Conservation (phyloP, 2,329 filamentous ascomycete genomes). For the Bimuria novae-zelandiae region DNA sequence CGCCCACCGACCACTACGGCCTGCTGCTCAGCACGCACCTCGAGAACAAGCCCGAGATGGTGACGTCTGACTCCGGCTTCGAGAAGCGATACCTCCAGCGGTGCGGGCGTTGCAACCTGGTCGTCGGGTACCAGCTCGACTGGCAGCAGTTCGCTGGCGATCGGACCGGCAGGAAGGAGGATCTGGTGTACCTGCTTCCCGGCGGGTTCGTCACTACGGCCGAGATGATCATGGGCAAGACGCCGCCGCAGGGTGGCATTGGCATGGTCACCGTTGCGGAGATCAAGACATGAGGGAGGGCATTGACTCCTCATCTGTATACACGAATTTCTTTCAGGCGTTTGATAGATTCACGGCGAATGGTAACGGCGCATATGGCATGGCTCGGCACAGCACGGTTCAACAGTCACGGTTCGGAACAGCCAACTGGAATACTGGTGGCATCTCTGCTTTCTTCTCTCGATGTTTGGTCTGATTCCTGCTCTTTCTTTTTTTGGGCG, state of each 20-base stretch:
- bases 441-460: background rate
- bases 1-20: slow-evolving; percentile 49
- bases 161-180: slow-evolving; percentile 44
- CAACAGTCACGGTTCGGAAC: background rate
- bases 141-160: slow-evolving; percentile 51
- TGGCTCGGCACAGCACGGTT: background rate
- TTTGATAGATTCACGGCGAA: background rate
- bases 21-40: slow-evolving; percentile 55
- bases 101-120: slow-evolving; percentile 65
- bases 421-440: background rate
- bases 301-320: background rate
- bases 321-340: background rate
- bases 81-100: slow-evolving; percentile 66
- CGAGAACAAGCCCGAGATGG: slow-evolving; percentile 56
- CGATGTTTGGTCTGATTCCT: background rate
- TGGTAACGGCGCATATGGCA: background rate
- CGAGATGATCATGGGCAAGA: slow-evolving; percentile 55
- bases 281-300: slow-evolving; percentile 23
- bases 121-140: slow-evolving; percentile 67
- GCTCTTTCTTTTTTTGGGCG: background rate
- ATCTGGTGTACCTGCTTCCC: slow-evolving; percentile 65
- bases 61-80: slow-evolving; percentile 65
- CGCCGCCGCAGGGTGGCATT: slow-evolving; percentile 20
- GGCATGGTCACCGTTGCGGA: slow-evolving; percentile 23
- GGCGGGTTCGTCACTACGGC: slow-evolving; percentile 63